These are phyloP conservation scores for Diaporthe ilicicola DNA, from an alignment of 2,329 filamentous ascomycete species.

Conservation along the genomic window DNA sequence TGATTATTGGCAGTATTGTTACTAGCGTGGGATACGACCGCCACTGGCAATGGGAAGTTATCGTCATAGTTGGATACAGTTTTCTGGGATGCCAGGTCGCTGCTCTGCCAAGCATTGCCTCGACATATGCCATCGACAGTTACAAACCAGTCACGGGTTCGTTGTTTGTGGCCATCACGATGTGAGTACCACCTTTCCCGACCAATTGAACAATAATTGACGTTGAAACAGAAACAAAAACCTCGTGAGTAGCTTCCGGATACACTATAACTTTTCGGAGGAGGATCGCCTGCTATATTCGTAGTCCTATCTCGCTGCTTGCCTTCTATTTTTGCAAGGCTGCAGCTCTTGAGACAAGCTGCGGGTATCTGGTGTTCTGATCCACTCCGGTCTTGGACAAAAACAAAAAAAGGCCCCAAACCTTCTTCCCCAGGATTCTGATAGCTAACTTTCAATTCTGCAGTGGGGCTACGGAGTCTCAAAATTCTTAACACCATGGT, in stretches of 20 bases:
- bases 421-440: too few species aligned
- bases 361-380: too few species aligned
- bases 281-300: too few species aligned
- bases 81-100: conserved; percentile 44
- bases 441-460: too few species aligned
- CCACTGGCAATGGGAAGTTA: conserved; percentile 57
- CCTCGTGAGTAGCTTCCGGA: too few species aligned
- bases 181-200: conserved; percentile 23
- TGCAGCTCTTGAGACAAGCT: too few species aligned
- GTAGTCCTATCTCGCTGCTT: too few species aligned
- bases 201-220: not conserved
- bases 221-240: conserved; percentile 37
- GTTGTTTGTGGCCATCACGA: conserved; percentile 39
- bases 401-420: too few species aligned
- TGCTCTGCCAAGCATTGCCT: conserved; percentile 66
- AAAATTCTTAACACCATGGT: conserved; percentile 42
- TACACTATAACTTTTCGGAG: too few species aligned
- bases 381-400: too few species aligned
- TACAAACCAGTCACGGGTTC: conserved; percentile 70
- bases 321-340: too few species aligned
- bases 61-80: conserved; percentile 57
- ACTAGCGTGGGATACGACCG: conserved; percentile 56
- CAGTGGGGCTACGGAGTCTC: conserved; percentile 42
- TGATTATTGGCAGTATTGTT: conserved; percentile 55
- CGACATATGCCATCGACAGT: conserved; percentile 68